Conservation (phyloP, 108 stramenopile genomes). For the Fragilariopsis cylindrus region DNA sequence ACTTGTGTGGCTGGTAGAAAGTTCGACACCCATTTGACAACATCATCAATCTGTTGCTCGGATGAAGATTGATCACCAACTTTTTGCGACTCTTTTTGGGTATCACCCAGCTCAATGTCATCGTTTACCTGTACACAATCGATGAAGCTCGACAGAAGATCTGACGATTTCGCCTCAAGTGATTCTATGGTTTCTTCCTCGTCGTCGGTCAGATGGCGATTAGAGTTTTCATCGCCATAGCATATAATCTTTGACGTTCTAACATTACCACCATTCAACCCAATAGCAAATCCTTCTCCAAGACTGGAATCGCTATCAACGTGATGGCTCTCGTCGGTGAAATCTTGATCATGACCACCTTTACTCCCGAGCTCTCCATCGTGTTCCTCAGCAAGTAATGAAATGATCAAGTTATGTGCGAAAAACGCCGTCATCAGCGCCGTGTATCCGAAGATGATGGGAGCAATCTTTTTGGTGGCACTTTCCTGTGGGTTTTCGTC, state of each 20-base stretch:
- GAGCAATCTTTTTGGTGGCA: background rate
- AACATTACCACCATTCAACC: background rate
- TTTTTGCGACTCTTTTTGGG: background rate
- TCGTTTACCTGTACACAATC: background rate
- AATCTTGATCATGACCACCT: background rate
- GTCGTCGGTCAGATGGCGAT: background rate
- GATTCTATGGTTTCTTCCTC: background rate
- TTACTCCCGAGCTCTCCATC: background rate
- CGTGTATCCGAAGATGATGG: background rate
- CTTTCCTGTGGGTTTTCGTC: background rate
- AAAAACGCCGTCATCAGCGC: constrained; percentile 15
- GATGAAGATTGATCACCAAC: background rate
- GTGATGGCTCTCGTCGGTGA: background rate
- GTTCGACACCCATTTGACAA: background rate
- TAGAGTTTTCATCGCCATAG: background rate
- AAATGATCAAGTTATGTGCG: constrained; percentile 7
- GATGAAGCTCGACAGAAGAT: background rate
- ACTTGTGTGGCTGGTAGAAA: background rate
- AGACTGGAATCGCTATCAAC: background rate
- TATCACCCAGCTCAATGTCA: background rate
- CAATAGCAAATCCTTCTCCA: constrained; percentile 1
- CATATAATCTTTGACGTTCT: background rate
- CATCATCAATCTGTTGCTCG: background rate
- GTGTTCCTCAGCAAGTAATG: background rate
- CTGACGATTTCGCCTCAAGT: background rate